Evolutionary conservation across 2,329 filamentous ascomycete genomes (phyloP).

Genomic region (Ceratocystis variospora): DNA sequence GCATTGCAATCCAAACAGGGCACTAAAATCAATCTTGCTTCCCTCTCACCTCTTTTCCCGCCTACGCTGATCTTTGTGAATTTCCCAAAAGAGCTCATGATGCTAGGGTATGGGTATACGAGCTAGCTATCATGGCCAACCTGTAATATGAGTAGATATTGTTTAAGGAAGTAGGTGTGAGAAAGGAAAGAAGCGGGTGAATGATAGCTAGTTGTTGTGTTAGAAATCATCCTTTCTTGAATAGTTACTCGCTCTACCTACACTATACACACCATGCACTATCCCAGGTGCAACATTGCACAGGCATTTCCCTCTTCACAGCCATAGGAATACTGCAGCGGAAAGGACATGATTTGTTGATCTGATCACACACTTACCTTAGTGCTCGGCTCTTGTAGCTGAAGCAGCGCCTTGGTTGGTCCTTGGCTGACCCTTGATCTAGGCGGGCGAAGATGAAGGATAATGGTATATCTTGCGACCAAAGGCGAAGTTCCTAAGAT

Average conservation of each 20-base stretch:
- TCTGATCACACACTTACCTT: constrained; percentile 5
- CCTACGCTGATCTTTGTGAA: neutral
- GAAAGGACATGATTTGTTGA: constrained; percentile 1
- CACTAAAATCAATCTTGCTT: neutral
- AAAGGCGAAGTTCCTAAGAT: neutral
- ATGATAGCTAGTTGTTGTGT: neutral
- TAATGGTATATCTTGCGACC: neutral
- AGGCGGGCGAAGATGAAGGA: neutral
- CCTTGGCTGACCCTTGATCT: neutral
- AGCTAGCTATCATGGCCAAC: neutral
- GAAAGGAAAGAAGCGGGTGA: neutral
- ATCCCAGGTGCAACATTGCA: constrained; percentile 3
- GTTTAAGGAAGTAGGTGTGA: neutral
- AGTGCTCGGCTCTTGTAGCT: constrained; percentile 1
- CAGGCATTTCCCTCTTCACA: constrained; percentile 1
- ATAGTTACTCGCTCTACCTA: neutral
- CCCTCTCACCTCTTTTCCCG: neutral
- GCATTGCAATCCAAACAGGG: constrained; percentile 2
- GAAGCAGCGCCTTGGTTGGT: neutral
- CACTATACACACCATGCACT: neutral
- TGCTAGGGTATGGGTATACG: neutral
- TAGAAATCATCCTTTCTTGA: neutral
- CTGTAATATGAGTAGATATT: neutral
- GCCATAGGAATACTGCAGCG: neutral
- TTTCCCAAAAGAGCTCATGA: neutral